phyloP scores from a whole-genome alignment of 2,329 filamentous ascomycete genomes.

The Rhinocladiella similis region DNA sequence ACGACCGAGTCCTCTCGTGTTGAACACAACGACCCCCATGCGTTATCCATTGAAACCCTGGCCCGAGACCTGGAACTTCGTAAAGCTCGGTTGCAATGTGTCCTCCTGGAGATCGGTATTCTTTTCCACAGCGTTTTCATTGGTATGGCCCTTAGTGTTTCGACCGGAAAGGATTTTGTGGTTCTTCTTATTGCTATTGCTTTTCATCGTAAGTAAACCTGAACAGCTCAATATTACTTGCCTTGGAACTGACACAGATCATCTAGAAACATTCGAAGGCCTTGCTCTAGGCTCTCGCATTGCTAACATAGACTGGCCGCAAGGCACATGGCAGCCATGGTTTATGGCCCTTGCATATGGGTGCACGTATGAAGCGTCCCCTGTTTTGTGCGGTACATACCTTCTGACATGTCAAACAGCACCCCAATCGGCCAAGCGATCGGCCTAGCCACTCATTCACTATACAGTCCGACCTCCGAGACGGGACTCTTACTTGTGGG shows the following conservation, averaged over 20 bases:
- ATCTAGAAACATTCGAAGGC: slow-evolving; percentile 73
- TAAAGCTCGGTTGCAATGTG: slow-evolving; percentile 55
- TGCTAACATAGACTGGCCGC: slow-evolving; percentile 60
- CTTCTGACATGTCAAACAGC: too few species aligned
- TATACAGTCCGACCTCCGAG: slow-evolving; percentile 49
- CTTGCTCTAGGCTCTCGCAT: slow-evolving; percentile 82
- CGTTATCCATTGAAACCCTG: too few species aligned
- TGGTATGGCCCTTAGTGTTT: slow-evolving; percentile 79
- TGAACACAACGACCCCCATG: too few species aligned
- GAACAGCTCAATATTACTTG: too few species aligned
- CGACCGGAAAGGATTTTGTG: slow-evolving; percentile 73
- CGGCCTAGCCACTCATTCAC: not conserved
- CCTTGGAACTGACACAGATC: too few species aligned
- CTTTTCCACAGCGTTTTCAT: slow-evolving; percentile 84
- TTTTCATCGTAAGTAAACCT: slow-evolving; percentile 58
- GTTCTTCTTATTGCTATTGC: slow-evolving; percentile 77
- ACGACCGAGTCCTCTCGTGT: too few species aligned
- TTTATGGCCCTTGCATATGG: slow-evolving; percentile 64
- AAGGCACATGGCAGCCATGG: slow-evolving; percentile 65
- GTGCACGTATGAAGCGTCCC: not conserved
- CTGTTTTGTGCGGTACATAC: too few species aligned
- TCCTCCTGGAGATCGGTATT: slow-evolving; percentile 78
- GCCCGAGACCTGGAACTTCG: too few species aligned
- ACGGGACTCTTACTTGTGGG: slow-evolving; percentile 74
- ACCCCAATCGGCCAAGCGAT: slow-evolving; percentile 52